Evolutionary conservation across 2,329 filamentous ascomycete genomes (phyloP), one percentile per base, ranked within the genome.

Genomic region (Diplodia sapinea): DNA sequence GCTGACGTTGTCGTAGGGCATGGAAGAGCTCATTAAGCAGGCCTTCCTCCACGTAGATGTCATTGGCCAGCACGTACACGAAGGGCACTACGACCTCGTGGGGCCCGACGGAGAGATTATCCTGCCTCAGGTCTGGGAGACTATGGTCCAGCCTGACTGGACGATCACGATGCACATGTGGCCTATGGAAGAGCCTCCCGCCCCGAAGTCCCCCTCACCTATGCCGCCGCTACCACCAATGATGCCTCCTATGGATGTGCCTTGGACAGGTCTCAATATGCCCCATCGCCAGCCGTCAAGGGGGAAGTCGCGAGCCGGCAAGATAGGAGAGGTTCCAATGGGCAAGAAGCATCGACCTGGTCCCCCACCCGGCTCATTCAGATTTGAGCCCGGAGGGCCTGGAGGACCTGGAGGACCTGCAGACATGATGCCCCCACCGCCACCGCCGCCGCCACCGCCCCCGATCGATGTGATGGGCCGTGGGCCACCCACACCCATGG

Each of bases 51-150:
- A 83, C 69, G 78, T 83, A 36, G 82, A 83, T 62, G 74, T 78
- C 33, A 79, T 84, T 33, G 79, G 80, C 43, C 77, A 79, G 49
- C 81, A 82, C 67, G 81, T 84, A 7, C 77, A 80, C 38, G 76
- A 80, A 67, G 80, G 81, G 36, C 80, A 82, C 69, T 84, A 83
- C 72, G 81, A 83, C 66, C 78, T 84, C 38, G 76, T 80, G 15
- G 82, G 82, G 6, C 82, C 82, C 0, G 80, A 83, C 59, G 79
- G 79, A 54, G 81, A 83, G 71, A 83, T 83, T 71, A 83, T 84
- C 67, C 76, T 83, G 8, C 82, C 82, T 2, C 80, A 82, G 69
- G 78, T 83, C 15, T 84, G 82, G 81, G 82, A 84, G 38, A 80
- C 77, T 0, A 79, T 82, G 73, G 73, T 84, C 47, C 77, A 83